Evolutionary conservation across 225 moss, liverwort and hornwort species (phyloP).

Genomic region (Physcomitrium patens): DNA sequence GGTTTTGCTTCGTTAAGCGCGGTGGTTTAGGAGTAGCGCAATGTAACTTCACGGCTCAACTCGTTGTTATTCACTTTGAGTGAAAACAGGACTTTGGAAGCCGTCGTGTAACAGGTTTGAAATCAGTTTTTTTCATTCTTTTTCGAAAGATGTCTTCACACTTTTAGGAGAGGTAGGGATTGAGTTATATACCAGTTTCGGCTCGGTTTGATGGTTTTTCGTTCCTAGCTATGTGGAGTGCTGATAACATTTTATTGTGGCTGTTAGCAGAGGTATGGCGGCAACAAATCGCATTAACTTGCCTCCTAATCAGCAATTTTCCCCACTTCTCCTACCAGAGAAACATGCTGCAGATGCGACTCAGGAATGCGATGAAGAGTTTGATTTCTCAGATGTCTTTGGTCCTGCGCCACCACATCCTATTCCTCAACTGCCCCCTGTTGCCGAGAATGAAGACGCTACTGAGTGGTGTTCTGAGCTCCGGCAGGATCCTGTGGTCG

Average conservation of each 20-base stretch:
- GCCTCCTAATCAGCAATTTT: conserved; percentile 35
- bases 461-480: conserved; percentile 63
- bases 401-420: conserved; percentile 69
- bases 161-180: too few relatives aligned
- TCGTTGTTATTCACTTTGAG: too few relatives aligned
- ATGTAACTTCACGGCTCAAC: too few relatives aligned
- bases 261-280: conserved; percentile 41
- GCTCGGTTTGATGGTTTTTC: too few relatives aligned
- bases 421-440: conserved; percentile 57
- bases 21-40: too few relatives aligned
- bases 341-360: conserved; percentile 31
- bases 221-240: not conserved
- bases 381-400: conserved; percentile 94
- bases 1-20: too few relatives aligned
- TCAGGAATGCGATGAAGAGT: conserved; percentile 68
- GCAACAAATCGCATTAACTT: conserved; percentile 34
- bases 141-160: too few relatives aligned
- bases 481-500: conserved; percentile 64
- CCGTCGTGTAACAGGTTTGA: too few relatives aligned
- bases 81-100: too few relatives aligned
- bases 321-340: conserved; percentile 48
- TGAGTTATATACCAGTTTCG: too few relatives aligned
- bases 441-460: conserved; percentile 65
- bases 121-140: too few relatives aligned
- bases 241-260: conserved; percentile 19